These are phyloP conservation scores for Trichophyton verrucosum DNA, from an alignment of 2,329 filamentous ascomycete genomes.

Conservation along the genomic window DNA sequence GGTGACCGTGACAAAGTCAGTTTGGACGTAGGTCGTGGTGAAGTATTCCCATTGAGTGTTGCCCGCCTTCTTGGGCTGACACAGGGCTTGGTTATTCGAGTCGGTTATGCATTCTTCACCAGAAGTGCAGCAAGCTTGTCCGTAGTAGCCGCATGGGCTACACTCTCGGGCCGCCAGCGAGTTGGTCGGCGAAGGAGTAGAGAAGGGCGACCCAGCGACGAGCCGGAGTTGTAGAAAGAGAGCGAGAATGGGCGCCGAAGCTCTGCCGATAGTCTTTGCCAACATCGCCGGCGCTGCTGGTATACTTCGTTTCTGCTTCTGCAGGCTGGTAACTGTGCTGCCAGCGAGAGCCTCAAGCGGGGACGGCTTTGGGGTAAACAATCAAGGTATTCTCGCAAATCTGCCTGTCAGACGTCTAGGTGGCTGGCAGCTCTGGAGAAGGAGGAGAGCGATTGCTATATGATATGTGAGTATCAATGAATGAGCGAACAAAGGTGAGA, in stretches of 20 bases:
- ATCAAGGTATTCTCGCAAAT: background rate
- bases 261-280: background rate
- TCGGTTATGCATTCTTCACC: conserved; percentile 40
- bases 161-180: conserved; percentile 25
- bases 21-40: conserved; percentile 46
- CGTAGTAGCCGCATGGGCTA: conserved; percentile 42
- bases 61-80: conserved; percentile 19
- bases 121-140: conserved; percentile 39
- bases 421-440: background rate
- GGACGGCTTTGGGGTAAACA: background rate
- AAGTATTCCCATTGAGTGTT: conserved; percentile 43
- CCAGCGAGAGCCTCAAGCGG: background rate
- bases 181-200: conserved; percentile 12
- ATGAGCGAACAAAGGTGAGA: background rate
- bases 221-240: conserved; percentile 15
- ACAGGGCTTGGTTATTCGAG: conserved; percentile 37
- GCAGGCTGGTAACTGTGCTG: background rate
- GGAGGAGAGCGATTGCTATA: background rate
- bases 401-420: background rate
- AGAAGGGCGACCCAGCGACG: conserved; percentile 22
- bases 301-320: background rate
- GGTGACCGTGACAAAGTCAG: conserved; percentile 42
- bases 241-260: conserved; percentile 20
- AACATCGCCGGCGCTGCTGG: background rate
- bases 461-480: background rate